A percentile compares a stretch with the other conserved stretches of the same genome.
These are phyloP conservation scores for Xylaria polymorpha DNA, from an alignment of 2,329 filamentous ascomycete genomes.

Conservation along the genomic window DNA sequence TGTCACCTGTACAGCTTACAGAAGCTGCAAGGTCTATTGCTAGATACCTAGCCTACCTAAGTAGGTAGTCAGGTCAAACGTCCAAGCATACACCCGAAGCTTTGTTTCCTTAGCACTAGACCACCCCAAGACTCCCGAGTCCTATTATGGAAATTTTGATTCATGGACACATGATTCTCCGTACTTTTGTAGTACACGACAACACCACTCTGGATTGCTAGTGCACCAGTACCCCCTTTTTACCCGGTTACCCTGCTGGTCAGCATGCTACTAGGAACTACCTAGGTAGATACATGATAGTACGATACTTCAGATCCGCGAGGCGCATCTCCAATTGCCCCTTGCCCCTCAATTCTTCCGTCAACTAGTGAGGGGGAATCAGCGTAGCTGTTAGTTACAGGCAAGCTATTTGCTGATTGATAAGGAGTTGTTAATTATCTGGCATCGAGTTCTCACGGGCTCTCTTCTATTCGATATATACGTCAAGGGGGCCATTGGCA, in stretches of 20 bases:
- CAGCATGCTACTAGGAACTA: slow-evolving; percentile 1
- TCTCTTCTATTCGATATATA: not conserved
- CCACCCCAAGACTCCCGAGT: not conserved
- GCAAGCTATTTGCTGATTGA: slow-evolving; percentile 15
- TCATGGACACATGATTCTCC: slow-evolving; percentile 40
- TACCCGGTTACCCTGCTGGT: slow-evolving; percentile 26
- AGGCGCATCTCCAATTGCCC: slow-evolving; percentile 46
- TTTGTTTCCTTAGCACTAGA: too few species aligned
- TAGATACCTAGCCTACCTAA: too few species aligned
- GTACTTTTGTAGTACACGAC: not conserved
- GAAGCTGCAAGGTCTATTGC: not conserved
- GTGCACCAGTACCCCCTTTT: slow-evolving; percentile 12
- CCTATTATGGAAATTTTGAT: slow-evolving; percentile 21
- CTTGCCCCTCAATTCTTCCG: slow-evolving; percentile 56
- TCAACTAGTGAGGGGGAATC: slow-evolving; percentile 40
- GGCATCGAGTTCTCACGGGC: not conserved
- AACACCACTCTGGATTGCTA: not conserved
- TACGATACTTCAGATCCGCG: slow-evolving; percentile 3
- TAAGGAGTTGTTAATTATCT: not conserved
- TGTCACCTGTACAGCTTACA: not conserved
- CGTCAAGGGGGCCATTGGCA: not conserved
- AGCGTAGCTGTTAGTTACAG: slow-evolving; percentile 36
- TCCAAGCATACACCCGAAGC: not conserved
- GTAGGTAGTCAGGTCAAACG: not conserved
- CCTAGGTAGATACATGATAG: not conserved